A percentile compares a stretch with the other conserved stretches of the same genome.
phyloP scores from a whole-genome alignment of 2,329 filamentous ascomycete species.

The Aspergillus aculeatus region DNA sequence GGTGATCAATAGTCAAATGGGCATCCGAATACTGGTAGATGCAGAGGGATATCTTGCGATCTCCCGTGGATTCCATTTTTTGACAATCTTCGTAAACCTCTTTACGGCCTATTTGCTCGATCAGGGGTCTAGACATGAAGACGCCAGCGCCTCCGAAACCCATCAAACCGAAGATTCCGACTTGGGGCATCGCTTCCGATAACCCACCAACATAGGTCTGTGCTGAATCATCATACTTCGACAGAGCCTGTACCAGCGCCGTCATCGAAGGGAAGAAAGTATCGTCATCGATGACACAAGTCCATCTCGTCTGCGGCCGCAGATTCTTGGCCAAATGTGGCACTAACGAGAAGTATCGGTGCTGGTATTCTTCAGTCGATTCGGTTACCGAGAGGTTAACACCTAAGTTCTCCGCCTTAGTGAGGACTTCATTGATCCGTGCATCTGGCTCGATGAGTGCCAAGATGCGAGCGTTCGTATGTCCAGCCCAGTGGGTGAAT shows the following conservation, averaged over 20 bases:
- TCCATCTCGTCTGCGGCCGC: constrained; percentile 53
- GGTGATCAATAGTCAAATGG: constrained; percentile 55
- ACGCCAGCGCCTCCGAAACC: constrained; percentile 62
- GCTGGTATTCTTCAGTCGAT: constrained; percentile 38
- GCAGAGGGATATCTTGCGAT: constrained; percentile 58
- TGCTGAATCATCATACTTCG: constrained; percentile 49
- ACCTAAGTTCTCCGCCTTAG: constrained; percentile 36
- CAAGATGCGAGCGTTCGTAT: constrained; percentile 53
- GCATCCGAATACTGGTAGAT: constrained; percentile 56
- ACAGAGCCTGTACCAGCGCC: constrained; percentile 50
- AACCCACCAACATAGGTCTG: constrained; percentile 58
- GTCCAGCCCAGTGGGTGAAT: constrained; percentile 58
- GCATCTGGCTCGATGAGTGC: constrained; percentile 50
- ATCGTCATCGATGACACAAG: constrained; percentile 61
- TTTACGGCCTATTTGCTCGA: constrained; percentile 46
- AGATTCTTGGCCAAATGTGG: constrained; percentile 49
- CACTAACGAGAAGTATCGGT: constrained; percentile 59
- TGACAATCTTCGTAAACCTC: constrained; percentile 52
- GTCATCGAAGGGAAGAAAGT: constrained; percentile 62
- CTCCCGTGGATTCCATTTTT: constrained; percentile 48
- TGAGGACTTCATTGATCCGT: constrained; percentile 28
- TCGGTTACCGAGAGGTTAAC: constrained; percentile 45
- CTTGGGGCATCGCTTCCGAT: constrained; percentile 56
- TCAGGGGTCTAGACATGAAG: constrained; percentile 57
- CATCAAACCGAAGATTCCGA: constrained; percentile 57